These are phyloP conservation scores for Wallacemonas sp. DNA, from an alignment of 208 protist genomes.

Conservation along the genomic window DNA sequence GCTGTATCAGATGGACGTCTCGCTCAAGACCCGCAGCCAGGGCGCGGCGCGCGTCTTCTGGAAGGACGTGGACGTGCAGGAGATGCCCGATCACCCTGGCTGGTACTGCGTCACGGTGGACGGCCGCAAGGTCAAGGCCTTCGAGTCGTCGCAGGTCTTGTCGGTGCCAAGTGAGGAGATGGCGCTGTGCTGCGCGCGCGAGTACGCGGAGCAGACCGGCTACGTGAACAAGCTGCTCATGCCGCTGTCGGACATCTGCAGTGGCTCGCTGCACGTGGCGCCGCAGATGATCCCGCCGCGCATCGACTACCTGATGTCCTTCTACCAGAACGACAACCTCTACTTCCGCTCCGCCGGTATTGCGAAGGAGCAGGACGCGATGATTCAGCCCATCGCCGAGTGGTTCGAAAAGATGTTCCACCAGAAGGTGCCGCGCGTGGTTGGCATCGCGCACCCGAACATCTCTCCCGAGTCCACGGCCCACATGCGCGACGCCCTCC, in stretches of 20 bases:
- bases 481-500: constrained; percentile 69
- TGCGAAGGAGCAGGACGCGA: constrained; percentile 68
- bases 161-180: constrained; percentile 85
- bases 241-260: constrained; percentile 90
- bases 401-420: constrained; percentile 80
- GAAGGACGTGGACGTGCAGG: constrained; percentile 81
- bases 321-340: constrained; percentile 92
- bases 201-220: constrained; percentile 85
- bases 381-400: constrained; percentile 70
- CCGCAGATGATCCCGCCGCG: constrained; percentile 87
- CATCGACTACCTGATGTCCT: constrained; percentile 91
- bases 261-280: constrained; percentile 80
- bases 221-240: constrained; percentile 90
- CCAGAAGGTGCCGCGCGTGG: constrained; percentile 82
- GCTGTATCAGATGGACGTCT: constrained; percentile 92
- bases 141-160: constrained; percentile 74
- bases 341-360: constrained; percentile 87
- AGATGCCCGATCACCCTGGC: constrained; percentile 51
- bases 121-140: constrained; percentile 84
- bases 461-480: constrained; percentile 54
- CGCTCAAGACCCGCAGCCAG: constrained; percentile 57
- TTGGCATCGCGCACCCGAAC: constrained; percentile 80
- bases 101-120: constrained; percentile 91
- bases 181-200: constrained; percentile 82
- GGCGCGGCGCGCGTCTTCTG: constrained; percentile 85